A percentile compares a stretch with the other conserved stretches of the same genome.
These are phyloP conservation scores for Coemansia sp. DNA, from an alignment of 192 early-diverging fungal species.

Conservation along the genomic window DNA sequence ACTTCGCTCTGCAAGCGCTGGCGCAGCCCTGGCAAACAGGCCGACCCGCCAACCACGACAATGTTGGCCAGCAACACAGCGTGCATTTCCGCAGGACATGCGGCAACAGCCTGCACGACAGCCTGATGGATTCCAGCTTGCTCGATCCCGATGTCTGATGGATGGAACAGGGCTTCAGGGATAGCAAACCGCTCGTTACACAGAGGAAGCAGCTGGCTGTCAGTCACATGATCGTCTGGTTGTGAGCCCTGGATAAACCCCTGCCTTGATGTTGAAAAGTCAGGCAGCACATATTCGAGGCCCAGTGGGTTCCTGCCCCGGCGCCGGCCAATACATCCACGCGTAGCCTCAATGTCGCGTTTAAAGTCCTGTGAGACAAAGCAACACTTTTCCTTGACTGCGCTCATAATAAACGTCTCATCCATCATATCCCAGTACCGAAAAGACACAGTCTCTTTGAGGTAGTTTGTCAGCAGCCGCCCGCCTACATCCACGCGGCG, in stretches of 20 bases:
- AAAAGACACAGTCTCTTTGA: constrained; percentile 92
- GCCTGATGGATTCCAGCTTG: constrained; percentile 90
- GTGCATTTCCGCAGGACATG: constrained; percentile 86
- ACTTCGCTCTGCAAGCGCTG: constrained; percentile 94
- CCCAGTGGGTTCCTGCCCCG: not conserved
- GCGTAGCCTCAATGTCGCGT: constrained; percentile 59
- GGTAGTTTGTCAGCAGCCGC: constrained; percentile 80
- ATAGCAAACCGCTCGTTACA: constrained; percentile 96
- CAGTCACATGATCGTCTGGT: not conserved
- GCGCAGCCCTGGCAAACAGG: constrained; percentile 87
- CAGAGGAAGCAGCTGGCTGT: constrained; percentile 91
- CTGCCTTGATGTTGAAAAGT: constrained; percentile 28
- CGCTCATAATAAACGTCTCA: constrained; percentile 80
- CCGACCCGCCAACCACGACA: constrained; percentile 88
- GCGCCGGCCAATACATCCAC: constrained; percentile 49
- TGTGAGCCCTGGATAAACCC: constrained; percentile 31
- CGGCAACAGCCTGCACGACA: constrained; percentile 88
- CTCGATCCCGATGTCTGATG: constrained; percentile 86
- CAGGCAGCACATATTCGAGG: constrained; percentile 51
- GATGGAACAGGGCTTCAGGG: constrained; percentile 97
- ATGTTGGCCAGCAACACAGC: constrained; percentile 90
- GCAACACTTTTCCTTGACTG: constrained; percentile 82
- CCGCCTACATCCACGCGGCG: constrained; percentile 81
- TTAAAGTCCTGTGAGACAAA: constrained; percentile 70
- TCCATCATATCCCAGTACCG: constrained; percentile 95